Percentiles rank a stretch among this genome's conserved stretches.
These are phyloP conservation scores for Plectosphaerella sp. DNA, from an alignment of 2,329 filamentous ascomycete species.

Conservation along the genomic window DNA sequence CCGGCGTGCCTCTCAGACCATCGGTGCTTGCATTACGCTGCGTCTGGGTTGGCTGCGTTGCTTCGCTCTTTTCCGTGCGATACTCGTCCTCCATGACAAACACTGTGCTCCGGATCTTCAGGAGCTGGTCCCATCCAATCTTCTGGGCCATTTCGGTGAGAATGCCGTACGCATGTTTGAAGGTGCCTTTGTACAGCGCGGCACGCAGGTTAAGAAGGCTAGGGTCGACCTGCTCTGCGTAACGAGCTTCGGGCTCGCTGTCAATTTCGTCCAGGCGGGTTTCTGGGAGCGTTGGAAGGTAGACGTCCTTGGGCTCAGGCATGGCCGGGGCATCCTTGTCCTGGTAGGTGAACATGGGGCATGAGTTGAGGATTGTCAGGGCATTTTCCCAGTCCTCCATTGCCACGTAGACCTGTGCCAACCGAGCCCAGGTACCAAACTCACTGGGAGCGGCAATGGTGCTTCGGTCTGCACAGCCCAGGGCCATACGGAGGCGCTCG, in stretches of 20 bases:
- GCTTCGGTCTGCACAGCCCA: slow-evolving; percentile 89
- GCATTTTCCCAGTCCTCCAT: slow-evolving; percentile 97
- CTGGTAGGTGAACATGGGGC: slow-evolving; percentile 99
- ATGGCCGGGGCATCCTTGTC: slow-evolving; percentile 95
- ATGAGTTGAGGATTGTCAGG: slow-evolving; percentile 92
- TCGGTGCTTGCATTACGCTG: slow-evolving; percentile 77
- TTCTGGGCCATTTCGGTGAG: slow-evolving; percentile 93
- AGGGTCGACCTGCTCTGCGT: slow-evolving; percentile 80
- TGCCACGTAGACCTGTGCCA: slow-evolving; percentile 90
- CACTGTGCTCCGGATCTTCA: slow-evolving; percentile 92
- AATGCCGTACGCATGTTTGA: slow-evolving; percentile 89
- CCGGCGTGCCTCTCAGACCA: slow-evolving; percentile 67
- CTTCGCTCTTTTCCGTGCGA: slow-evolving; percentile 74
- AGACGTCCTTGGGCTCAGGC: slow-evolving; percentile 86
- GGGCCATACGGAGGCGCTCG: slow-evolving; percentile 74
- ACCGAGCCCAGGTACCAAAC: slow-evolving; percentile 91
- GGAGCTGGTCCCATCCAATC: slow-evolving; percentile 94
- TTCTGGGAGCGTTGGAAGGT: slow-evolving; percentile 81
- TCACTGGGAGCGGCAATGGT: slow-evolving; percentile 95
- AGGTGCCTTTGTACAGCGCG: slow-evolving; percentile 88
- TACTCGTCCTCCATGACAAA: slow-evolving; percentile 99
- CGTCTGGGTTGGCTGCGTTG: slow-evolving; percentile 36
- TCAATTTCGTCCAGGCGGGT: slow-evolving; percentile 94
- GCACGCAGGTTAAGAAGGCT: slow-evolving; percentile 83
- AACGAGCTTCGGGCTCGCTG: slow-evolving; percentile 77